A percentile compares a stretch with the other conserved stretches of the same genome.
These are phyloP conservation scores for Aspergillus vadensis DNA, from an alignment of 2,329 filamentous ascomycete genomes.

Conservation along the genomic window DNA sequence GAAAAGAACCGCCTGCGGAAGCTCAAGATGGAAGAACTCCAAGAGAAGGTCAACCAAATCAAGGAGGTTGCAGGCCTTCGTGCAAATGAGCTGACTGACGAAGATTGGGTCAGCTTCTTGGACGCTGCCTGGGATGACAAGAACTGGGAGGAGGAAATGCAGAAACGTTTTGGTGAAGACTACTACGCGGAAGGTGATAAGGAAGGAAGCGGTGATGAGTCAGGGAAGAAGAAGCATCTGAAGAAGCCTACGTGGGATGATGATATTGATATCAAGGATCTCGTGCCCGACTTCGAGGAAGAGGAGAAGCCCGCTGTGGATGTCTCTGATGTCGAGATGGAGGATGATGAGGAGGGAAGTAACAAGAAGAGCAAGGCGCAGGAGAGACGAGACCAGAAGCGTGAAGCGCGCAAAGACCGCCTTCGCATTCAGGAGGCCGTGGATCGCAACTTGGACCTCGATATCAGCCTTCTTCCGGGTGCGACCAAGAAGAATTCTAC, in stretches of 20 bases:
- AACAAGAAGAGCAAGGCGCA: conserved; percentile 49
- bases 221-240: conserved; percentile 60
- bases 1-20: conserved; percentile 83
- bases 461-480: conserved; percentile 61
- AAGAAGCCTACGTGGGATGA: conserved; percentile 95
- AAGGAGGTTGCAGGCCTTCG: conserved; percentile 82
- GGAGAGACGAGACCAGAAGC: conserved; percentile 62
- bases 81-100: conserved; percentile 67
- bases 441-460: conserved; percentile 76
- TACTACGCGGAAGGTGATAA: conserved; percentile 77
- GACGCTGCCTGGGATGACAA: conserved; percentile 88
- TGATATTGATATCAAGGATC: conserved; percentile 94
- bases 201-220: conserved; percentile 50
- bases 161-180: conserved; percentile 79
- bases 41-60: conserved; percentile 83
- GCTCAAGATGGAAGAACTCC: conserved; percentile 86
- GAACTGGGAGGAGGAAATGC: conserved; percentile 89
- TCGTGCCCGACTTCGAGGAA: conserved; percentile 86
- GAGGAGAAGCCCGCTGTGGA: conserved; percentile 58
- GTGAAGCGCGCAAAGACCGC: conserved; percentile 76
- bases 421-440: conserved; percentile 83
- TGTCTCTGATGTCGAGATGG: conserved; percentile 58
- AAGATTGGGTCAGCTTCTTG: conserved; percentile 82
- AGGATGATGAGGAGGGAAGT: conserved; percentile 45
- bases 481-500: conserved; percentile 55